Percentiles rank a stretch among this genome's conserved stretches.
These are phyloP conservation scores for Vitis hybrid DNA, from an alignment of 177 flowering plant genomes.

Conservation along the genomic window DNA sequence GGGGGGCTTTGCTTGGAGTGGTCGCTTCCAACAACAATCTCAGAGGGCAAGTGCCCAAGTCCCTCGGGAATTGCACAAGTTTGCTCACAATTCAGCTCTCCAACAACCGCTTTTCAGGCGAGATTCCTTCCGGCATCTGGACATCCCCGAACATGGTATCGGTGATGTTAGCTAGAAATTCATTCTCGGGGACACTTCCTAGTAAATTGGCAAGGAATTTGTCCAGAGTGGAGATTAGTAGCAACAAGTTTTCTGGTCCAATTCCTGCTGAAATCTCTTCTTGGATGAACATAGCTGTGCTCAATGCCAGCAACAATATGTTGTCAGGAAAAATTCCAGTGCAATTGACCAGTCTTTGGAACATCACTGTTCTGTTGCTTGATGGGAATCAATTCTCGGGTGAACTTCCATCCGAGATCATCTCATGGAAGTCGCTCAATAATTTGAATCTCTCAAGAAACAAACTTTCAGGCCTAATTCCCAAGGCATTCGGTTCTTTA, in stretches of 20 bases:
- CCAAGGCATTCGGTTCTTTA: constrained; percentile 33
- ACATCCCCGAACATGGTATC: constrained; percentile 18
- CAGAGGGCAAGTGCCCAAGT: constrained; percentile 44
- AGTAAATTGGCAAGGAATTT: constrained; percentile 33
- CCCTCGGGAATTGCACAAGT: constrained; percentile 41
- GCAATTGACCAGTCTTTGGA: constrained; percentile 34
- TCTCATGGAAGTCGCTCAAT: constrained; percentile 40
- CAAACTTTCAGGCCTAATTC: constrained; percentile 49
- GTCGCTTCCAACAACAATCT: constrained; percentile 43
- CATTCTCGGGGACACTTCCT: constrained; percentile 46
- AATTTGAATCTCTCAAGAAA: constrained; percentile 44
- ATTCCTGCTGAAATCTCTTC: constrained; percentile 32
- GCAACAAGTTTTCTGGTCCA: constrained; percentile 53
- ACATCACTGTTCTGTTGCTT: constrained; percentile 29
- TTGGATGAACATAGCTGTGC: constrained; percentile 37
- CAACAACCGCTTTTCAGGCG: constrained; percentile 45
- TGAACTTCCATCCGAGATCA: constrained; percentile 37
- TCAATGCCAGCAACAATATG: constrained; percentile 49
- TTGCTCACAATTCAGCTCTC: constrained; percentile 37
- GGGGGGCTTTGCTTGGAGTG: constrained; percentile 32
- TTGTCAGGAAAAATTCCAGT: constrained; percentile 43
- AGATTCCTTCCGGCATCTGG: constrained; percentile 52
- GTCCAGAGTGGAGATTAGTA: constrained; percentile 38
- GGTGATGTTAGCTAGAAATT: constrained; percentile 39
- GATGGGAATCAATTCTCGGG: constrained; percentile 56